phyloP scores from a whole-genome alignment of 2,329 filamentous ascomycete species.

The Aspergillus uvarum region DNA sequence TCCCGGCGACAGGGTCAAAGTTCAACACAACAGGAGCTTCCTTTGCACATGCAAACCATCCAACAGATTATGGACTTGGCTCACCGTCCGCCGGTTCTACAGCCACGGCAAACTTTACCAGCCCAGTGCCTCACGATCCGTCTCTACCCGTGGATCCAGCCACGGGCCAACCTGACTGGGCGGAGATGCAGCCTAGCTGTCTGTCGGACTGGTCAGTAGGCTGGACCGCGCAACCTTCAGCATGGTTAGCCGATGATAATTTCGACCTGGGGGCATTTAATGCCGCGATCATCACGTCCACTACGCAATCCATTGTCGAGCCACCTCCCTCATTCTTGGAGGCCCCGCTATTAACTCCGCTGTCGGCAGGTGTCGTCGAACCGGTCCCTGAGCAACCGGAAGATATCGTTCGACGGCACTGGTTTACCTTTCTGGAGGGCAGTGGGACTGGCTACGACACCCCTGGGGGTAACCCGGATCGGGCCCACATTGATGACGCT shows the following conservation, averaged over 20 bases:
- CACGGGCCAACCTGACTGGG: not conserved
- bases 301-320: not conserved
- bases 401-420: not conserved
- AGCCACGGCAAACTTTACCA: not conserved
- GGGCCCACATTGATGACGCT: conserved; percentile 13
- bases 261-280: not conserved
- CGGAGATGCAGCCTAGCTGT: not conserved
- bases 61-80: not conserved
- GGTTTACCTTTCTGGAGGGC: not conserved
- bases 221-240: not conserved
- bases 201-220: not conserved
- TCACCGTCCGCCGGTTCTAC: not conserved
- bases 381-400: not conserved
- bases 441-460: not conserved
- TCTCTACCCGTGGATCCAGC: not conserved
- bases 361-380: not conserved
- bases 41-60: not conserved
- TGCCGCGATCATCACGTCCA: not conserved
- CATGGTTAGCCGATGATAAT: not conserved
- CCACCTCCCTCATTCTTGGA: not conserved
- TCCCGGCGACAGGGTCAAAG: not conserved
- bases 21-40: not conserved
- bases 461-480: not conserved
- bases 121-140: not conserved
- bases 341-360: not conserved